Conservation (phyloP, 1,284 basidiomycete species). For the Cryptococcus sp. region DNA sequence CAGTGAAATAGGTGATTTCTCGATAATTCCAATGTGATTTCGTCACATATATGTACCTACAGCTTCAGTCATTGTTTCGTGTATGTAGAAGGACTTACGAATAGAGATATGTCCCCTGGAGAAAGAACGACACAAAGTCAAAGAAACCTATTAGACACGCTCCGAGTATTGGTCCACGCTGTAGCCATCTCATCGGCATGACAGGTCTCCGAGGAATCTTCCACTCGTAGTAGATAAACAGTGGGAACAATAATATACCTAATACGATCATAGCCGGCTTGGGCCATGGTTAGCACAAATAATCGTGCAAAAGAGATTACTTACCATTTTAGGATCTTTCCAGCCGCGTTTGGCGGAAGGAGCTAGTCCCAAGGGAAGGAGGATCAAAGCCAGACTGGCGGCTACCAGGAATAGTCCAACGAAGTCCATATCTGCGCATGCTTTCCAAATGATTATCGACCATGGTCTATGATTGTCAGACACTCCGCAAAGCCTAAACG, state of each 20-base stretch:
- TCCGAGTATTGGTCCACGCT: constrained; percentile 58
- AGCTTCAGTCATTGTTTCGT: not conserved
- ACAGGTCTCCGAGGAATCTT: constrained; percentile 49
- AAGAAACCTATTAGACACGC: constrained; percentile 64
- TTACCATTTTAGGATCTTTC: constrained; percentile 38
- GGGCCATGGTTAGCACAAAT: not conserved
- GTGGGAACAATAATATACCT: constrained; percentile 46
- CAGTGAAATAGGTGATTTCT: constrained; percentile 39
- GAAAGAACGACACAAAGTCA: constrained; percentile 61
- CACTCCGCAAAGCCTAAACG: not conserved
- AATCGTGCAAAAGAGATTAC: not conserved
- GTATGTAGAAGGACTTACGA: constrained; percentile 19
- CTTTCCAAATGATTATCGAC: constrained; percentile 10
- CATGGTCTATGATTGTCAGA: constrained; percentile 7
- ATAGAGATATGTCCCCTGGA: constrained; percentile 41
- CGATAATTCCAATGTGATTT: constrained; percentile 40
- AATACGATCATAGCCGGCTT: constrained; percentile 47
- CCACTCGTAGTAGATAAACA: constrained; percentile 49
- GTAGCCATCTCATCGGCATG: constrained; percentile 55
- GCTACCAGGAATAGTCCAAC: constrained; percentile 65
- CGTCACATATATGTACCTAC: constrained; percentile 28
- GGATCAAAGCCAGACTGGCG: constrained; percentile 57
- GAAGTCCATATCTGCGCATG: constrained; percentile 43
- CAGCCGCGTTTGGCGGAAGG: constrained; percentile 48
- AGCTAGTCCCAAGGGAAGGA: constrained; percentile 63